These are phyloP conservation scores for Pythium guiyangense DNA, from an alignment of 352 stramenopile species.

Conservation along the genomic window DNA sequence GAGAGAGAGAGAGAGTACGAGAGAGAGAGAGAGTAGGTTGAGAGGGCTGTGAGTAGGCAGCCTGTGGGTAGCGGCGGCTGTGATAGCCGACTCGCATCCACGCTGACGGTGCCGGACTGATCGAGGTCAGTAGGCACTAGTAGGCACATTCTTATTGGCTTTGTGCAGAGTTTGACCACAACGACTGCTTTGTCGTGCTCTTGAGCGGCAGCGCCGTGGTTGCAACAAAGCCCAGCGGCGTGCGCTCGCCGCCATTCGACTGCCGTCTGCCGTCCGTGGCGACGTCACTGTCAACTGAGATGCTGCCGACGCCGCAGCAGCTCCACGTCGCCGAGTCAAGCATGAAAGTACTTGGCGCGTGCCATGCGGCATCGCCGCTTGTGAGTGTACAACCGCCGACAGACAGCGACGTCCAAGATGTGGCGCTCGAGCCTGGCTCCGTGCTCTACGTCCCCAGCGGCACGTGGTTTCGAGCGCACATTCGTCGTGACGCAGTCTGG, in stretches of 20 bases:
- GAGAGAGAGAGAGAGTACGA: no score
- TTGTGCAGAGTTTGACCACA: slow-evolving; percentile 23
- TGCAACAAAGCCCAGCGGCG: slow-evolving; percentile 15
- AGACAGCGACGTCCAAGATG: slow-evolving; percentile 9
- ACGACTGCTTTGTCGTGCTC: slow-evolving; percentile 36
- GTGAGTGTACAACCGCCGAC: slow-evolving; percentile 12
- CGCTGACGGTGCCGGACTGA: no score
- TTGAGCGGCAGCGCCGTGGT: slow-evolving; percentile 28
- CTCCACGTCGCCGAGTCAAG: not conserved
- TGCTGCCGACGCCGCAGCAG: not conserved
- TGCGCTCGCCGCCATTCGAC: slow-evolving; percentile 19
- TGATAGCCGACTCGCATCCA: no score
- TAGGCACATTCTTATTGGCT: no score
- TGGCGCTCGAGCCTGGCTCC: slow-evolving; percentile 25
- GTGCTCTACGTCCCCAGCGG: slow-evolving; percentile 50
- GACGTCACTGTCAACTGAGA: not conserved
- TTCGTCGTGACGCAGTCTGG: slow-evolving; percentile 22
- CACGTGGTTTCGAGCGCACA: slow-evolving; percentile 37
- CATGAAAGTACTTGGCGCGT: slow-evolving; percentile 15
- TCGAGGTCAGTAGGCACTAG: no score
- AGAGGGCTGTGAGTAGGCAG: no score
- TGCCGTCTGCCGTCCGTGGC: slow-evolving; percentile 20
- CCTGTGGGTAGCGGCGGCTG: no score
- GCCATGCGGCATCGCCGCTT: not conserved
- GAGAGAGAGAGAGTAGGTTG: no score